These are phyloP conservation scores for Amylocarpus encephaloides DNA, from an alignment of 2,329 filamentous ascomycete genomes.

Conservation along the genomic window DNA sequence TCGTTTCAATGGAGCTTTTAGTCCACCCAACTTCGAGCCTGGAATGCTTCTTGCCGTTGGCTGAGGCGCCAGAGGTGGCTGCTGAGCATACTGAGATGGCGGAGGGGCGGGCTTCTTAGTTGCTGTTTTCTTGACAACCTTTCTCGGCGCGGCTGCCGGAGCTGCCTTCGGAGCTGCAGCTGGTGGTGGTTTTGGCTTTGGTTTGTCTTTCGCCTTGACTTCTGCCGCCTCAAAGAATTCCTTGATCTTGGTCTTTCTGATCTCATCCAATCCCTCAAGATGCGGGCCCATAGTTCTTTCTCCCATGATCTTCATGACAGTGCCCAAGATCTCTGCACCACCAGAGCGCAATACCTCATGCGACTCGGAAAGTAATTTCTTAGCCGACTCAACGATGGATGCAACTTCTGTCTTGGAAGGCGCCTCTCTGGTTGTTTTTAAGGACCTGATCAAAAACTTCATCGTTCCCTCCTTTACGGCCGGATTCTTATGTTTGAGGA, in stretches of 20 bases:
- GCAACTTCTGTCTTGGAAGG: conserved; percentile 80
- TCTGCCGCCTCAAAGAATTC: conserved; percentile 79
- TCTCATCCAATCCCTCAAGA: conserved; percentile 88
- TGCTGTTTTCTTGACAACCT: conserved; percentile 37
- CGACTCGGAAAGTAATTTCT: conserved; percentile 85
- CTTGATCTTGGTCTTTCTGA: conserved; percentile 91
- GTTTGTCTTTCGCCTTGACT: conserved; percentile 86
- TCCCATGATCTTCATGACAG: conserved; percentile 97
- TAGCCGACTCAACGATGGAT: conserved; percentile 78
- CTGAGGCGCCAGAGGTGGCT: conserved; percentile 52
- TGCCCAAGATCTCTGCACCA: conserved; percentile 87
- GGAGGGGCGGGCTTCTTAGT: conserved; percentile 43
- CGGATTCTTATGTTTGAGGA: conserved; percentile 88
- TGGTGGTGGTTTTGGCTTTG: conserved; percentile 77
- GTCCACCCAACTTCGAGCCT: conserved; percentile 48
- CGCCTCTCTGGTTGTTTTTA: conserved; percentile 76
- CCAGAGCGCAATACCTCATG: conserved; percentile 79
- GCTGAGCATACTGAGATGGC: conserved; percentile 39
- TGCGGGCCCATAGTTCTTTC: conserved; percentile 93
- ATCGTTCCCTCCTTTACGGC: conserved; percentile 95
- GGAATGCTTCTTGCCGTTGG: conserved; percentile 46
- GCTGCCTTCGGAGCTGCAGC: conserved; percentile 51
- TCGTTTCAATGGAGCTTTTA: conserved; percentile 56
- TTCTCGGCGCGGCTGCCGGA: conserved; percentile 38
- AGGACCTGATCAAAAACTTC: conserved; percentile 83